Conservation (phyloP, 495 filamentous ascomycete species). For the Daldinia concentrica region DNA sequence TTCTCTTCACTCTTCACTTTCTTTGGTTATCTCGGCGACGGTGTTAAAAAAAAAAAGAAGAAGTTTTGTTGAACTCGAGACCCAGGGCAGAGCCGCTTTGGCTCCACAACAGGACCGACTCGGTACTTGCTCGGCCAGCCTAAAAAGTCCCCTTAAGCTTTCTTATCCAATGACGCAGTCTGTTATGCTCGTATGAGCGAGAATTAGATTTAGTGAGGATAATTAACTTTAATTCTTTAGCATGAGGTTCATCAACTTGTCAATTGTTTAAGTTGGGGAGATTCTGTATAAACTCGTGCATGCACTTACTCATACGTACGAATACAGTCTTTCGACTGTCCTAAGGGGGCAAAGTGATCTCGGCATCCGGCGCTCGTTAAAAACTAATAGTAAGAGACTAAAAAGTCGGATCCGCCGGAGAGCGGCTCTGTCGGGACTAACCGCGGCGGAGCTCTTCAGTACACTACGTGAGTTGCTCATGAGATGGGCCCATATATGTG, state of each 20-base stretch:
- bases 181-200: slow-evolving; percentile 20
- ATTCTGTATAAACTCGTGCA: neutral
- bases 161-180: slow-evolving; percentile 30
- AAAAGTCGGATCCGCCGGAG: slow-evolving; percentile 21
- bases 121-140: slow-evolving; percentile 42
- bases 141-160: slow-evolving; percentile 13
- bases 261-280: neutral
- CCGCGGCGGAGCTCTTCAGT: slow-evolving; percentile 25
- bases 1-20: neutral
- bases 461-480: slow-evolving; percentile 22
- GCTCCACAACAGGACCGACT: slow-evolving; percentile 45
- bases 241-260: neutral
- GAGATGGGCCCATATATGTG: slow-evolving; percentile 44
- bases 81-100: slow-evolving; percentile 41
- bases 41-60: slow-evolving; percentile 5
- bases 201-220: neutral
- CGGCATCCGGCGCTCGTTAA: slow-evolving; percentile 31
- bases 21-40: slow-evolving; percentile 22
- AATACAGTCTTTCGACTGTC: neutral
- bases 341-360: neutral
- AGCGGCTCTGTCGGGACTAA: slow-evolving; percentile 39
- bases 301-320: too few species aligned
- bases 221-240: neutral
- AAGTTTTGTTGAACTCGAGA: slow-evolving; percentile 28
- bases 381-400: slow-evolving; percentile 1